These are phyloP conservation scores for Salvia splendens DNA, from an alignment of 257 asterid species.

Conservation along the genomic window DNA sequence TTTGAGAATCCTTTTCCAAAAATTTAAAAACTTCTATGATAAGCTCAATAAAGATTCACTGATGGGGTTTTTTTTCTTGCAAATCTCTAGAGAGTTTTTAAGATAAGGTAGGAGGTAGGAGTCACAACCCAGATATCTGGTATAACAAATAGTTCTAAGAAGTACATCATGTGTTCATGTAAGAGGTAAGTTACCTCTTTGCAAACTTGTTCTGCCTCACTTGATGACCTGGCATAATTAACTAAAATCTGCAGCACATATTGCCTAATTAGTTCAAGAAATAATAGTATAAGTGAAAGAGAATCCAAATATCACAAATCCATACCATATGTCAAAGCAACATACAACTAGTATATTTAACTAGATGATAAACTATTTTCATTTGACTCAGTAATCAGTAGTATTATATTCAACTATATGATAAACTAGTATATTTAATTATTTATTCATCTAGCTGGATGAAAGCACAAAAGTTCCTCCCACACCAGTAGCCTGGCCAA, in stretches of 20 bases:
- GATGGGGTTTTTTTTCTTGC: background rate
- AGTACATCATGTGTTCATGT: slow-evolving; percentile 14
- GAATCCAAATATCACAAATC: slow-evolving; percentile 9
- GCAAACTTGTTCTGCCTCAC: slow-evolving; percentile 93
- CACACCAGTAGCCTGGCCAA: slow-evolving; percentile 6
- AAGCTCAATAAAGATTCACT: background rate
- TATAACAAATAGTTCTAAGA: slow-evolving; percentile 4
- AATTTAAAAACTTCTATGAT: background rate
- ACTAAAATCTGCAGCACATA: slow-evolving; percentile 71
- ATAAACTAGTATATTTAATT: background rate
- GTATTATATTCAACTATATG: no score
- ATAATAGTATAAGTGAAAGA: slow-evolving; percentile 1
- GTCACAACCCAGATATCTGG: slow-evolving; percentile 19
- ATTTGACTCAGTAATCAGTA: no score
- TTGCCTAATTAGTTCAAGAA: slow-evolving; percentile 28
- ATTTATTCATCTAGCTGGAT: background rate
- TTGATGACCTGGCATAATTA: slow-evolving; percentile 97
- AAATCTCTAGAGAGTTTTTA: background rate
- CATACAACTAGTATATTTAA: background rate
- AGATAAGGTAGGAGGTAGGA: slow-evolving; percentile 18
- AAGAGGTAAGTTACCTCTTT: slow-evolving; percentile 50
- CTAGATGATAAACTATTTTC: background rate
- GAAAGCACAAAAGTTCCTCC: slow-evolving; percentile 15
- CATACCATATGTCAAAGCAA: slow-evolving; percentile 8
- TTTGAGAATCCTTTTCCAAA: slow-evolving; percentile 7